Percentiles rank a stretch among this genome's conserved stretches.
Conservation (phyloP, 1,139 yeast species). For the Sugiyamaella paludigena region DNA sequence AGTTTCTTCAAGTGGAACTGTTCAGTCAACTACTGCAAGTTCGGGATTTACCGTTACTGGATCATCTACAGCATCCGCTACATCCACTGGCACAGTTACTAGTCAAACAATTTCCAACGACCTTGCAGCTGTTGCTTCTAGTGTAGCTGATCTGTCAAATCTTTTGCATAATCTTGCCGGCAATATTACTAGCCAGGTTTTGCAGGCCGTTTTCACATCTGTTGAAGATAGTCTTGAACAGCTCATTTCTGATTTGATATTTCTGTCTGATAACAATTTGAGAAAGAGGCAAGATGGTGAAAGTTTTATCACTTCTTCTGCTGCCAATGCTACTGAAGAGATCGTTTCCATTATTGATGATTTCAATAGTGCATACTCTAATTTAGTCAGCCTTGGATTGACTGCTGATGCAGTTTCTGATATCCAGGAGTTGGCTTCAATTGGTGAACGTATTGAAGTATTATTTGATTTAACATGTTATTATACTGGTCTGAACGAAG, state of each 20-base stretch:
- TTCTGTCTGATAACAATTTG: slow-evolving; percentile 1
- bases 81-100: slow-evolving; percentile 9
- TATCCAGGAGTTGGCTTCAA: slow-evolving; percentile 5
- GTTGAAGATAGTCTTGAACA: slow-evolving; percentile 4
- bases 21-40: slow-evolving; percentile 3
- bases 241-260: slow-evolving; percentile 7
- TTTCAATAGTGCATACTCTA: background rate
- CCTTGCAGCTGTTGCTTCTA: slow-evolving; percentile 9
- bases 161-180: slow-evolving; percentile 3
- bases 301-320: slow-evolving; percentile 7
- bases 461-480: slow-evolving; percentile 11
- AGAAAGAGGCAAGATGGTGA: slow-evolving; percentile 3
- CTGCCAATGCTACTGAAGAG: slow-evolving; percentile 8
- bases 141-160: slow-evolving; percentile 11
- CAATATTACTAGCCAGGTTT: too few relatives aligned
- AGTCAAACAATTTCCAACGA: slow-evolving; percentile 6
- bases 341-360: slow-evolving; percentile 8
- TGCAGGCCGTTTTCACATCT: slow-evolving; percentile 5
- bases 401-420: slow-evolving; percentile 7
- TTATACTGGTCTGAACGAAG: slow-evolving; percentile 7
- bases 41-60: background rate
- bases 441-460: slow-evolving; percentile 7
- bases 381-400: slow-evolving; percentile 1
- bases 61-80: too few relatives aligned
- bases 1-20: too few relatives aligned